These are phyloP conservation scores for Ophiognomonia clavigignenti-juglandacearum DNA, from an alignment of 2,329 filamentous ascomycete species.

Conservation along the genomic window DNA sequence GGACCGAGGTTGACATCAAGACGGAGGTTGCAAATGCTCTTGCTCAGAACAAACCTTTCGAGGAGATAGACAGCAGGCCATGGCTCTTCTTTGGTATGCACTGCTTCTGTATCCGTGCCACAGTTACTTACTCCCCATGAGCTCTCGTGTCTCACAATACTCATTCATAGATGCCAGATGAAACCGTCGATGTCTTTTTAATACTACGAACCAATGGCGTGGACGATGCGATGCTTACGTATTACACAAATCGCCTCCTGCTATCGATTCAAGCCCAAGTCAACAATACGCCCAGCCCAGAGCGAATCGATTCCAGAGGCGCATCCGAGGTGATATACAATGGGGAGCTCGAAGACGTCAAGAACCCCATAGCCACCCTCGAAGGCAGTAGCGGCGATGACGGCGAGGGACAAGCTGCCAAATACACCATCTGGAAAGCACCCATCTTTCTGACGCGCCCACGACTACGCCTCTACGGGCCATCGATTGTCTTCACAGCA, in stretches of 20 bases:
- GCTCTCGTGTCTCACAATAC: slow-evolving; percentile 34
- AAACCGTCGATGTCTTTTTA: slow-evolving; percentile 64
- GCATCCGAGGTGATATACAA: slow-evolving; percentile 57
- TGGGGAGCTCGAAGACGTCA: slow-evolving; percentile 43
- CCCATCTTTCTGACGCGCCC: slow-evolving; percentile 54
- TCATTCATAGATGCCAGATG: slow-evolving; percentile 59
- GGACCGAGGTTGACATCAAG: slow-evolving; percentile 51
- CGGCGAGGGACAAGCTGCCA: slow-evolving; percentile 19
- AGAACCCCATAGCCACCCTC: slow-evolving; percentile 46
- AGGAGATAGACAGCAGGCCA: slow-evolving; percentile 11
- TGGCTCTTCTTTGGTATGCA: slow-evolving; percentile 67
- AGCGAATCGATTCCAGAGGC: slow-evolving; percentile 38
- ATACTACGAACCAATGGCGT: slow-evolving; percentile 60
- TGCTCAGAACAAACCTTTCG: slow-evolving; percentile 6
- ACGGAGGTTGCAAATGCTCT: slow-evolving; percentile 35
- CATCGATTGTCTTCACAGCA: slow-evolving; percentile 60
- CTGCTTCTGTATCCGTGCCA: too few species aligned
- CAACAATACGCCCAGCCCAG: slow-evolving; percentile 49
- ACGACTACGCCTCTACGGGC: slow-evolving; percentile 60
- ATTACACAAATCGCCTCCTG: slow-evolving; percentile 57
- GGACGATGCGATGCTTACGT: slow-evolving; percentile 51
- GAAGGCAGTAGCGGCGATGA: slow-evolving; percentile 31
- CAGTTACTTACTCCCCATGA: slow-evolving; percentile 21
- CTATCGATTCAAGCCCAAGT: slow-evolving; percentile 65
- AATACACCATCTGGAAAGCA: slow-evolving; percentile 57